Base-by-base conservation (phyloP, 768 basidiomycete species). In the Boletellus ananiceps region DNA sequence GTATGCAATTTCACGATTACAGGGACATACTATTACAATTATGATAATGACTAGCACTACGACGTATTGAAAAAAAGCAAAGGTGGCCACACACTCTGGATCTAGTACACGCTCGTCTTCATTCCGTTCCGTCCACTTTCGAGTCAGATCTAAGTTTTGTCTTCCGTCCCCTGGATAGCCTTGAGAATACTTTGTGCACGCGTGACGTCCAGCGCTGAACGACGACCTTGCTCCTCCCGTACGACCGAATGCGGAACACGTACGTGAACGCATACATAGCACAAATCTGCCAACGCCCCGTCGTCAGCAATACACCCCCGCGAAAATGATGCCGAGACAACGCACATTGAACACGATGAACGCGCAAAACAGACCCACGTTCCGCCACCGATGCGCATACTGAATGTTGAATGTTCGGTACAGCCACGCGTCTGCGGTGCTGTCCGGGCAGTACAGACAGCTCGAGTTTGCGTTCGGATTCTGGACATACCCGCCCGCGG, bases 381-480 rank as follows among this genome's bases (percentile, higher is more conserved):
- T 56, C 23, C 77, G 65, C 76, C 78, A 81, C 33, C 65, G 67
- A 42, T 75, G 65, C 51, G 69, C 51, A 51, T 84, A 89, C 40
- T 63, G 72, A 29, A 88, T 83, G 55, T 82, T 84, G 67, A 89
- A 86, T 52, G 0, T 35, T 4, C 15, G 7, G 27, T 16, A 41
- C 4, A 65, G 25, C 54, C 79, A 87, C 36, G 74, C 62, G 61
- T 89, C 83, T 0, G 84, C 81, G 0, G 74, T 75, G n/a, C 71
- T 61, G 33, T 74, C 71, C 3, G 80, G 65, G 59, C 89, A 92
- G 67, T 77, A 80, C 32, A 64, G 52, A 63, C 82, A 83, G 14
- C 55, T 56, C 4, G 59, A 58, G 2, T 67, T 67, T 0, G 70
- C 72, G 19, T 59, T 45, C 0, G 73, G 66, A 49, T 80, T 70